Evolutionary conservation across 305 asterid genomes (phyloP), one percentile per base, ranked within the genome.

Genomic region (Solanum hybrid): DNA sequence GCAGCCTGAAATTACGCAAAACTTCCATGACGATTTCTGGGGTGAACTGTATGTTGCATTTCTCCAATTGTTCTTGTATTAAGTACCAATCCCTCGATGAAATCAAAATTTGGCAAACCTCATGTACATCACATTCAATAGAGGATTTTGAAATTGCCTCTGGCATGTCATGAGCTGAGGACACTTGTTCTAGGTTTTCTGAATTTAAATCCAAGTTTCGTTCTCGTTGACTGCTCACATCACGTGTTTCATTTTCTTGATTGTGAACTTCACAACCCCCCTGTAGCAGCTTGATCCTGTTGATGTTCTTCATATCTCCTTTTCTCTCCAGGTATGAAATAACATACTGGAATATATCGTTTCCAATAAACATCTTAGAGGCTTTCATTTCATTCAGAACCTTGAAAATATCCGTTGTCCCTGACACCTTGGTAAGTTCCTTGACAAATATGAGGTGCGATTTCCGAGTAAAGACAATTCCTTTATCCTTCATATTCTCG

Each of bases 371-470:
- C 79, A 90, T 37, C 88, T 92, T 79, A 42, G 90, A 88, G 73
- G 90, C 92, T 89, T 92, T 90, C 95, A 95, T 92, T 90, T 94
- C 95, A 90, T 92, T 92, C 93, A 97, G 92, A 90, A 92, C 91
- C 89, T 90, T 93, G 90, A 92, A 77, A 74, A 94, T 89, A 87
- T 96, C 98, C 84, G 94, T 95, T 79, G 98, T 91, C 61, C 84
- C 87, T 80, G 95, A 95, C 83, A 93, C 95, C 93, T 94, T 96
- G 89, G 94, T 93, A 28, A 96, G 93, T 92, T 97, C 98, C 92
- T 95, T 95, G 37, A 96, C 51, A 89, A 95, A 94, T 81, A 93
- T 75, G 16, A 88, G 74, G 78, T 91, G 94, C 3, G 96, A 93
- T 92, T 95, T 94, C 39, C 90, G 86, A 87, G 92, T 92, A 31